Base-by-base conservation (phyloP, 2,329 filamentous ascomycete genomes). In the Aspergillus fischeri region DNA sequence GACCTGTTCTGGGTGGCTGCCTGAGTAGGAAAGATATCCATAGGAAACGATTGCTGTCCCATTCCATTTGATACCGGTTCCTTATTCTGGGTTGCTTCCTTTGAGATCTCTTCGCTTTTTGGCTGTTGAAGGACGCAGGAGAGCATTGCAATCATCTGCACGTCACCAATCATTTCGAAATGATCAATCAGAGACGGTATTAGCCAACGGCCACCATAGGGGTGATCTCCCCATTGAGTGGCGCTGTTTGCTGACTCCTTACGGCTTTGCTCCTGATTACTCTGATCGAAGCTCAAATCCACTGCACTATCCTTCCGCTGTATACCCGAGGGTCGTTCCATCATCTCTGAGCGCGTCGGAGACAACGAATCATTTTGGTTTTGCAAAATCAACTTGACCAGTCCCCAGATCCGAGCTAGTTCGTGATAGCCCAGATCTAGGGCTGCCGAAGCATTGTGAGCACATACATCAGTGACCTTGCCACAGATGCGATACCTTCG, bases 401-500 rank as follows among this genome's bases (percentile, higher is more conserved):
- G 88, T 51, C 84, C 85, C 94, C 94, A 99, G 6, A 96, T 84
- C 64, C 91, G 85, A 27, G 89, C 87, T 29, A 95, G 75, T 61
- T 96, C 90, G 14, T 80, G 72, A 61, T 85, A 83, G 4, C 88
- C 90, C 63, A 88, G 82, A 60, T 85, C 86, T 63, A 86, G 81
- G 8, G 93, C 92, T 49, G 95, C 86, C 1, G 77, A 76, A 8
- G 92, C 90, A 71, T 99, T 99, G 66, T 95, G 88, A 48, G 84
- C 80, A 73, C 93, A 97, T 3, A 96, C 86, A 41, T 88, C 83
- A n/a, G 86, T 83, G 0, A 89, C 88, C 59, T 92, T 86, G 3
- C 92, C 92, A 70, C 94, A 92, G 14, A 97, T 89, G 25, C 83
- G 83, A 73, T 97, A 99, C 63, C 89, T 84, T 56, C 85, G 79